Conservation (phyloP, 2,329 filamentous ascomycete species). For the Aureobasidium vineae region DNA sequence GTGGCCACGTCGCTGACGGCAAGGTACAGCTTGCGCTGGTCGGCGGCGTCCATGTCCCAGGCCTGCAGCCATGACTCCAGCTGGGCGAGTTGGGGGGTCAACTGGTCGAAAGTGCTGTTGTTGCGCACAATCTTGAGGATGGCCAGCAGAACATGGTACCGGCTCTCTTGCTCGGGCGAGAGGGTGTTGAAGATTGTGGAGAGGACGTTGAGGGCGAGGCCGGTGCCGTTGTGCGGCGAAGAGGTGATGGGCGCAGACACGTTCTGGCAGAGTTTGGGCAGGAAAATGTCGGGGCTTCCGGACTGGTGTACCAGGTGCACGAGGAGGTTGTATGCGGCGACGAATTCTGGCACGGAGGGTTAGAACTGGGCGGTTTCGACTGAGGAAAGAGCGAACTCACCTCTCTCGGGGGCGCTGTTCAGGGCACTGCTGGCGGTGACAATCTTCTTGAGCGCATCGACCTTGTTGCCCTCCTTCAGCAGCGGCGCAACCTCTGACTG, state of each 20-base stretch:
- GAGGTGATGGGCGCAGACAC: conserved; percentile 82
- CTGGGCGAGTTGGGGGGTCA: conserved; percentile 79
- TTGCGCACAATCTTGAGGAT: conserved; percentile 78
- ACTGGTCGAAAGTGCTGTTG: conserved; percentile 65
- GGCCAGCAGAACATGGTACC: conserved; percentile 87
- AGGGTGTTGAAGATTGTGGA: conserved; percentile 97
- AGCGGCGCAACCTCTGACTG: conserved; percentile 68
- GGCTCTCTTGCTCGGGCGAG: conserved; percentile 68
- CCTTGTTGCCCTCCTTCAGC: conserved; percentile 57
- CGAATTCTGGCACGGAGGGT: conserved; percentile 65
- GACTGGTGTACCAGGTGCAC: conserved; percentile 89
- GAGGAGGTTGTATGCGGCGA: conserved; percentile 93
- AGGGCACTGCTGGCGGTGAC: conserved; percentile 74
- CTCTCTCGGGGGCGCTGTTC: conserved; percentile 86
- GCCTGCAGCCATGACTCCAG: conserved; percentile 76
- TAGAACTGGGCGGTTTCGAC: not conserved
- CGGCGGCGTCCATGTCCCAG: conserved; percentile 81
- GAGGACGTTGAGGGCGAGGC: conserved; percentile 83
- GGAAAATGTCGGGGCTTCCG: conserved; percentile 77
- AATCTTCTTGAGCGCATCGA: conserved; percentile 76
- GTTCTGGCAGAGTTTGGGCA: conserved; percentile 84
- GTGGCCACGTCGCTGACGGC: conserved; percentile 77
- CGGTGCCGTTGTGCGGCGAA: conserved; percentile 79
- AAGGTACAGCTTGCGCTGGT: conserved; percentile 80
- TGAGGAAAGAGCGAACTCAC: conserved; percentile 39